Evolutionary conservation across 805 yeast species (phyloP), one percentile per base, ranked within the genome.

Genomic region (Cyberlindnera mrakii): DNA sequence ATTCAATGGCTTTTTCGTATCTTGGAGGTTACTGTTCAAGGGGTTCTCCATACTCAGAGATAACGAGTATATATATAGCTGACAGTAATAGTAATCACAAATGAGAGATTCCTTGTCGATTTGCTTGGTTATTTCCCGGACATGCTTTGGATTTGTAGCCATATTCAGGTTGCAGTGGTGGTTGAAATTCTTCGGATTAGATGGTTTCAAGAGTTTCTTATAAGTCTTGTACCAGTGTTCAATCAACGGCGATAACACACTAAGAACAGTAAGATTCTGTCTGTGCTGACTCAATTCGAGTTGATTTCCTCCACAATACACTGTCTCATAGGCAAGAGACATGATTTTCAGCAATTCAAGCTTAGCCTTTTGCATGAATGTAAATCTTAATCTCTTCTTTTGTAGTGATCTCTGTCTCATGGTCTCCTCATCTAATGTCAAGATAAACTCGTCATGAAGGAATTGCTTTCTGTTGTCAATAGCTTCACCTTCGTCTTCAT

Each of bases 11-110:
- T 49, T 55, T 41, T 48, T 51, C 9, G 49, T 37, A 34, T 52
- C 54, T 3, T 43, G 33, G 5, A 42, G 43, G 30, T 46, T 49
- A 2, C 50, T 33, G 14, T 44, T 46, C 23, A 49, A 49, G 13
- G 64, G 47, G 42, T 64, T 72, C 33, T 73, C 78, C 45, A 79
- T 72, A 42, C 68, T 68, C 34, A 90, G 66, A 0, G 96, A 95
- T 41, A 89, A 65, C 1, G 96, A 89, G 59, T 80, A 90, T 25
- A 89, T 78, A 60, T 89, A 91, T 30, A 90, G 64, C 51, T 85
- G 85, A 18, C 93, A 81, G 62, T 91, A 90, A 58, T 86, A 80
- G 64, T 76, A 89, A 58, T 90, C 97, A 59, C 89, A 78, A 33
- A 85, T 75, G 42, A 89, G 64, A 3, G 88, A 74, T 57, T 88